Evolutionary conservation across 306 rosid species (phyloP).

Genomic region (Quercus aquifolioides): DNA sequence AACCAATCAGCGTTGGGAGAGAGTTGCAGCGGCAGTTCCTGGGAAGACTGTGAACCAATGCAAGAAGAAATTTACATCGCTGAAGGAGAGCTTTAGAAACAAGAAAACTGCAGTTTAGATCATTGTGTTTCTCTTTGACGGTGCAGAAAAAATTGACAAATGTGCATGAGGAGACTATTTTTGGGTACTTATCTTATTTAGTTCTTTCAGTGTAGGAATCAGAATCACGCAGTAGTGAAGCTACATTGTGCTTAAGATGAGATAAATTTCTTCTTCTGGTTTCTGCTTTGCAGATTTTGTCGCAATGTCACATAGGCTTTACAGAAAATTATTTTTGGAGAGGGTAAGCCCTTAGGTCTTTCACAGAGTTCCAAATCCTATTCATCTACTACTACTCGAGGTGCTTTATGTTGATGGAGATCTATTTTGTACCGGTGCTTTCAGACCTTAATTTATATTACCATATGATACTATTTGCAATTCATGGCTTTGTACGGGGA

Average conservation of each 20-base stretch:
- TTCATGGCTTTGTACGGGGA: not conserved
- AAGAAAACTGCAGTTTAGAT: slow-evolving; percentile 60
- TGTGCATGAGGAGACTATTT: not conserved
- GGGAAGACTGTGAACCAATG: slow-evolving; percentile 89
- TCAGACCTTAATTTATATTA: not conserved
- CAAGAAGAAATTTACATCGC: slow-evolving; percentile 74
- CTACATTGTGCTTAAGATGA: slow-evolving; percentile 2
- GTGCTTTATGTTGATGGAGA: not conserved
- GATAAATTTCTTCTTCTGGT: slow-evolving; percentile 16
- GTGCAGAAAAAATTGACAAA: not conserved
- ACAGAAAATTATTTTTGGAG: slow-evolving; percentile 29
- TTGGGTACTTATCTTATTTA: slow-evolving; percentile 2
- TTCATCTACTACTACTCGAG: not conserved
- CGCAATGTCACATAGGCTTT: slow-evolving; percentile 29
- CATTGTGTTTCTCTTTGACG: not conserved
- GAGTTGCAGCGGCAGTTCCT: slow-evolving; percentile 90
- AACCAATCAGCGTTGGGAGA: slow-evolving; percentile 84
- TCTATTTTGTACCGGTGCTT: not conserved
- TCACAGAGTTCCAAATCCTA: not conserved
- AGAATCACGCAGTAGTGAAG: not conserved
- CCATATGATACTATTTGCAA: no score
- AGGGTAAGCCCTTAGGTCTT: slow-evolving; percentile 13
- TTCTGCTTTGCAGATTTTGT: slow-evolving; percentile 27
- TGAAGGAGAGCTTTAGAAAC: slow-evolving; percentile 93
- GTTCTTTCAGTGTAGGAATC: slow-evolving; percentile 19